These are phyloP conservation scores for Zelopaecilomyces penicillatus DNA, from an alignment of 2,329 filamentous ascomycete species.

Conservation along the genomic window DNA sequence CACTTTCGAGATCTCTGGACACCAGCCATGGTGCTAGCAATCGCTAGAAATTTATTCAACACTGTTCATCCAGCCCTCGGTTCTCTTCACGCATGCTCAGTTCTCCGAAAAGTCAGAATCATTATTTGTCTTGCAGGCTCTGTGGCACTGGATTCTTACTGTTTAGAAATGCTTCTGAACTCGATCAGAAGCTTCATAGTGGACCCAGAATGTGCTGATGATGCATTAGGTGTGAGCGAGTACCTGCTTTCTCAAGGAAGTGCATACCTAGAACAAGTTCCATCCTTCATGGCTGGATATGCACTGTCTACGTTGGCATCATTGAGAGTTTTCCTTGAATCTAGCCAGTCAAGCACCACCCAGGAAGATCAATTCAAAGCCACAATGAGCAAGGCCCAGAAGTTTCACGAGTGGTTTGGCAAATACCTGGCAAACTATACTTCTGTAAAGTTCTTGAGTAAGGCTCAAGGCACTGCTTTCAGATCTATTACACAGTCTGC, in stretches of 20 bases:
- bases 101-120: constrained; percentile 78
- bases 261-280: constrained; percentile 52
- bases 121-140: constrained; percentile 70
- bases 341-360: constrained; percentile 68
- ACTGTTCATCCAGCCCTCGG: constrained; percentile 77
- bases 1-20: constrained; percentile 64
- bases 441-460: constrained; percentile 42
- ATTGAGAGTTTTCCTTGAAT: constrained; percentile 65
- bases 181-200: constrained; percentile 70
- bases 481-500: constrained; percentile 61
- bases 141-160: constrained; percentile 68
- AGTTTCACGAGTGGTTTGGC: constrained; percentile 73
- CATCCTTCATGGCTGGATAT: constrained; percentile 75
- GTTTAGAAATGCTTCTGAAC: constrained; percentile 82
- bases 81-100: constrained; percentile 75
- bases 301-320: constrained; percentile 72
- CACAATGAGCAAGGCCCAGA: constrained; percentile 66
- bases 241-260: constrained; percentile 69
- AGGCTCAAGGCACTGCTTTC: constrained; percentile 48
- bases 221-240: constrained; percentile 77
- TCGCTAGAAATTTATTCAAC: constrained; percentile 71
- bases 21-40: constrained; percentile 61
- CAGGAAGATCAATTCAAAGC: constrained; percentile 75
- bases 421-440: constrained; percentile 57
- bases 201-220: constrained; percentile 81